Percentiles rank a stretch among this genome's conserved stretches.
Conservation (phyloP, 805 yeast species). For the Clavispora fructus region DNA sequence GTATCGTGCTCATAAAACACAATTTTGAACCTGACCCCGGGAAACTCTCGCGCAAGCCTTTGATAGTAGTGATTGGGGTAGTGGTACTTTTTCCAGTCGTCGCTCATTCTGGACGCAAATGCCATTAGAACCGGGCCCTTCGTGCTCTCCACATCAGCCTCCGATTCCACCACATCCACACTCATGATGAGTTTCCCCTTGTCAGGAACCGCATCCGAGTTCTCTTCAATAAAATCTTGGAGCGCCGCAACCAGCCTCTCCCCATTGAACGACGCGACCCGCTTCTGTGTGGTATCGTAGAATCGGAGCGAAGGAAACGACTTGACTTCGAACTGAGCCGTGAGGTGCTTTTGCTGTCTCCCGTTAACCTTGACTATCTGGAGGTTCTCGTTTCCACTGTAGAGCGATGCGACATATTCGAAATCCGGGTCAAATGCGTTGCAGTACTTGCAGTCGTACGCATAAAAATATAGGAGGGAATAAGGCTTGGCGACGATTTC, state of each 20-base stretch:
- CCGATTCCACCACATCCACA: neutral
- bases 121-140: slow-evolving; percentile 7
- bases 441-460: slow-evolving; percentile 34
- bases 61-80: slow-evolving; percentile 34
- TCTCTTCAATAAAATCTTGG: slow-evolving; percentile 6
- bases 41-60: slow-evolving; percentile 14
- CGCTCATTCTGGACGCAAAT: slow-evolving; percentile 5
- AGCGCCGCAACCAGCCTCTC: slow-evolving; percentile 9
- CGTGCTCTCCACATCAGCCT: slow-evolving; percentile 2
- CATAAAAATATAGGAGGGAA: slow-evolving; percentile 45
- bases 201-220: slow-evolving; percentile 4
- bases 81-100: slow-evolving; percentile 28
- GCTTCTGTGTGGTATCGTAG: slow-evolving; percentile 37
- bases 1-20: slow-evolving; percentile 20
- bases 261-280: slow-evolving; percentile 33
- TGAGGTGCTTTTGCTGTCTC: slow-evolving; percentile 23
- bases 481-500: slow-evolving; percentile 8
- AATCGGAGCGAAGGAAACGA: slow-evolving; percentile 49
- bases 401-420: slow-evolving; percentile 38
- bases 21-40: slow-evolving; percentile 18
- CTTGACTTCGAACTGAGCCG: slow-evolving; percentile 33
- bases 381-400: slow-evolving; percentile 23
- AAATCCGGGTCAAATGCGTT: slow-evolving; percentile 27
- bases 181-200: neutral
- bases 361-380: slow-evolving; percentile 31